Base-by-base conservation (phyloP, 768 basidiomycete genomes). In the Lactifluus volemus region DNA sequence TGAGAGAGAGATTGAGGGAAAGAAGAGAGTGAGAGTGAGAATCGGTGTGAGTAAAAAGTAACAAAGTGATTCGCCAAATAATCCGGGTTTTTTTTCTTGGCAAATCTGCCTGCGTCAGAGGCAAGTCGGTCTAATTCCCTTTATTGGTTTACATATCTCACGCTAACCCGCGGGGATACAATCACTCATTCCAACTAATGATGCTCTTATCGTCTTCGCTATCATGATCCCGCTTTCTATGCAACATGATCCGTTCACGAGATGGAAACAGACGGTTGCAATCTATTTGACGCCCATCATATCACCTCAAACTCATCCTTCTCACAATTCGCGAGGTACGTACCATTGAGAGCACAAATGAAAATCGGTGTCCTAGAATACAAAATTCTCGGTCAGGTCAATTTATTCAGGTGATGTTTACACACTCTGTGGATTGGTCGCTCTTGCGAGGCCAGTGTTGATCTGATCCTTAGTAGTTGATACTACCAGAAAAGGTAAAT, bases 211-310 rank as follows among this genome's bases (percentile, higher is more conserved):
- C 76, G 29, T 83, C 81, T 38, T 82, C 79, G 0, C 78, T 76
- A 60, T 78, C 74, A 69, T 92, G 89, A 67, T 89, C 88, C 50
- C 86, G 82, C 67, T 82, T 88, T 52, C 87, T 80, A 66, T 92
- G 89, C 17, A 74, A 65, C 80, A 86, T 83, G 6, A 91, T 71
- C 3, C 83, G 79, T 25, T 89, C 87, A 29, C 80, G 79, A 21
- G 82, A 81, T 19, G 86, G 88, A 68, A 86, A 89, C 45, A 92
- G 75, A 30, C 87, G 83, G 69, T 80, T 79, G 70, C 89, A 92
- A 54, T 80, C 84, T 84, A 68, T 12, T 19, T 15, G 15, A 8
- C 9, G 3, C 9, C 11, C 15, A 41, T 57, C 4, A 3, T 12
- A 38, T 38, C 38, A 38, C 38, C 25, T 38, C 5, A 6, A 34